phyloP scores from a whole-genome alignment of 441 rosid species.

The Macaranga tanarius region DNA sequence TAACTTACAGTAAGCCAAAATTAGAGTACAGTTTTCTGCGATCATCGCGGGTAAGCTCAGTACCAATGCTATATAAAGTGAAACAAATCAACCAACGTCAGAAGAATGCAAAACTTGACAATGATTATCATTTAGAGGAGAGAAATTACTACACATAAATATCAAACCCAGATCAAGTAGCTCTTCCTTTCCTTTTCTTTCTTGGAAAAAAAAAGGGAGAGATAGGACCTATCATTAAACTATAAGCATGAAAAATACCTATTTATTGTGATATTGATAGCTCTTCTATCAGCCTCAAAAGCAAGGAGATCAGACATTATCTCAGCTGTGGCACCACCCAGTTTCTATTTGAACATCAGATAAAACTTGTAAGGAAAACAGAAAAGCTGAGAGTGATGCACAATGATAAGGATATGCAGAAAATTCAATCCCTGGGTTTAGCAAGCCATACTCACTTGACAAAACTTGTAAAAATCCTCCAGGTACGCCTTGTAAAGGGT shows the following conservation, averaged over 20 bases:
- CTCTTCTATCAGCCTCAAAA: slow-evolving; percentile 96
- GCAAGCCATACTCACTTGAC: slow-evolving; percentile 58
- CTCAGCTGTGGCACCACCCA: slow-evolving; percentile 96
- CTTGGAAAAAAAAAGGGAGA: neutral
- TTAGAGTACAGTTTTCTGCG: slow-evolving; percentile 89
- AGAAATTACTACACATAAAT: neutral
- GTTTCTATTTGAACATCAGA: slow-evolving; percentile 52
- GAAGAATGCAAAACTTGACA: neutral
- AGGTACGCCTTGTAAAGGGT: slow-evolving; percentile 98
- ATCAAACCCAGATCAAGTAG: neutral
- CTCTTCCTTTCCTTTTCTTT: neutral
- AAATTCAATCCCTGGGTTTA: slow-evolving; percentile 11
- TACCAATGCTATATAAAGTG: slow-evolving; percentile 63
- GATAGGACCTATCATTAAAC: neutral
- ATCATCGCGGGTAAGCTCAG: slow-evolving; percentile 98
- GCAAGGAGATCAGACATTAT: slow-evolving; percentile 97
- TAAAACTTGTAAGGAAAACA: slow-evolving; percentile 10
- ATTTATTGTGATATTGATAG: slow-evolving; percentile 88
- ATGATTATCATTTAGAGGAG: neutral
- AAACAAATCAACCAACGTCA: slow-evolving; percentile 14
- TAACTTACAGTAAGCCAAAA: slow-evolving; percentile 85
- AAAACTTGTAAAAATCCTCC: slow-evolving; percentile 92
- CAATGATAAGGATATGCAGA: neutral
- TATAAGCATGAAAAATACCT: slow-evolving; percentile 41
- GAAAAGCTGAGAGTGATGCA: neutral